Percentiles rank a stretch among this genome's conserved stretches.
Evolutionary conservation across 345 rosid genomes (phyloP).

Genomic region (Garcia nutans): DNA sequence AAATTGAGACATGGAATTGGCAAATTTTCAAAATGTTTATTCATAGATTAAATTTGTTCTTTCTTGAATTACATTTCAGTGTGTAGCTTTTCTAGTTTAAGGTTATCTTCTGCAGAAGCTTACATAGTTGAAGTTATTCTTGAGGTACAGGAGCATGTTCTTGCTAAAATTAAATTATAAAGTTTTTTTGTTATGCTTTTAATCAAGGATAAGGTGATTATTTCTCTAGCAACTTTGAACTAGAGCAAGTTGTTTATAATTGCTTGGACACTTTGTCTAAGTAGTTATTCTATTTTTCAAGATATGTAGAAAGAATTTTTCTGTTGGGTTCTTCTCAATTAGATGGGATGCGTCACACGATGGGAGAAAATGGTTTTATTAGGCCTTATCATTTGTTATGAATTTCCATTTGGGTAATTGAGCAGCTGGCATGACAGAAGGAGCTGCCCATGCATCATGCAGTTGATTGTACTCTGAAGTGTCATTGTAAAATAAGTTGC

Average conservation of each 20-base stretch:
- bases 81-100: background rate
- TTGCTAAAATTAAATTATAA: slow-evolving; percentile 11
- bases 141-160: slow-evolving; percentile 71
- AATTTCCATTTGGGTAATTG: background rate
- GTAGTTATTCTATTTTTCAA: background rate
- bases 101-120: slow-evolving; percentile 1
- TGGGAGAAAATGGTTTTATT: background rate
- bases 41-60: background rate
- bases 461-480: background rate
- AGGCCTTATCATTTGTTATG: background rate
- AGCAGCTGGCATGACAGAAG: background rate
- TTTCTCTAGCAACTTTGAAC: background rate
- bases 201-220: background rate
- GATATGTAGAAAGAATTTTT: background rate
- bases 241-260: background rate
- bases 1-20: too few species aligned
- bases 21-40: too few species aligned
- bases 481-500: background rate
- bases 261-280: background rate
- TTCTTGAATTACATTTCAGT: background rate
- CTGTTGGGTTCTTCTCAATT: background rate
- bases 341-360: background rate
- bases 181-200: too few species aligned
- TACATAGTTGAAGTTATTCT: slow-evolving; percentile 12
- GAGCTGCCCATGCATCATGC: background rate